Conservation (phyloP, 495 filamentous ascomycete genomes). For the Penicillium chermesinum region DNA sequence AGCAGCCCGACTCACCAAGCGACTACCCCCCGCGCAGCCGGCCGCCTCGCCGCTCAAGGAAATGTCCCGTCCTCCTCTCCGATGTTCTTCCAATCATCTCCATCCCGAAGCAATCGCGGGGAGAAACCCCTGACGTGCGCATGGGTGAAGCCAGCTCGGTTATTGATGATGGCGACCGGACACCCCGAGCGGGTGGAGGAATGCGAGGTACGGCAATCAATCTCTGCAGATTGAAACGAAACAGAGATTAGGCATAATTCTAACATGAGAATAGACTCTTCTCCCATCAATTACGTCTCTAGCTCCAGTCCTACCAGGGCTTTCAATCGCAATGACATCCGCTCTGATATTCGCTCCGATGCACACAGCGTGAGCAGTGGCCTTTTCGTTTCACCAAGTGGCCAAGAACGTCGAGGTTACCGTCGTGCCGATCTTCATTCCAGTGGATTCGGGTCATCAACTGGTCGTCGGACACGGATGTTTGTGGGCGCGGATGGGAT, state of each 20-base stretch:
- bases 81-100: slow-evolving; percentile 77
- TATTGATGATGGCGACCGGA: slow-evolving; percentile 60
- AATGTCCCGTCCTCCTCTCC: slow-evolving; percentile 65
- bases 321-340: slow-evolving; percentile 34
- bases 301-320: slow-evolving; percentile 74
- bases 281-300: slow-evolving; percentile 80
- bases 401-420: slow-evolving; percentile 42
- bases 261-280: slow-evolving; percentile 59
- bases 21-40: slow-evolving; percentile 43
- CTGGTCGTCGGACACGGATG: slow-evolving; percentile 60
- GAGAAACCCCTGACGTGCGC: slow-evolving; percentile 49
- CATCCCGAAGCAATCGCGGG: slow-evolving; percentile 51
- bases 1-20: slow-evolving; percentile 40
- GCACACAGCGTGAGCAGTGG: slow-evolving; percentile 75
- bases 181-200: slow-evolving; percentile 58
- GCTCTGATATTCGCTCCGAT: slow-evolving; percentile 52
- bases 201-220: slow-evolving; percentile 58
- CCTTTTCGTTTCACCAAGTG: slow-evolving; percentile 69
- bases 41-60: slow-evolving; percentile 33
- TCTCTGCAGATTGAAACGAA: background rate
- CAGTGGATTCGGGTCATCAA: slow-evolving; percentile 62
- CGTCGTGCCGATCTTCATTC: slow-evolving; percentile 82
- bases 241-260: background rate
- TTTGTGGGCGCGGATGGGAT: slow-evolving; percentile 80
- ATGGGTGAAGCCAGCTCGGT: slow-evolving; percentile 58